A percentile compares a stretch with the other conserved stretches of the same genome.
These are phyloP conservation scores for Acanthamoeba royreba DNA, from an alignment of 208 protist genomes.

Conservation along the genomic window DNA sequence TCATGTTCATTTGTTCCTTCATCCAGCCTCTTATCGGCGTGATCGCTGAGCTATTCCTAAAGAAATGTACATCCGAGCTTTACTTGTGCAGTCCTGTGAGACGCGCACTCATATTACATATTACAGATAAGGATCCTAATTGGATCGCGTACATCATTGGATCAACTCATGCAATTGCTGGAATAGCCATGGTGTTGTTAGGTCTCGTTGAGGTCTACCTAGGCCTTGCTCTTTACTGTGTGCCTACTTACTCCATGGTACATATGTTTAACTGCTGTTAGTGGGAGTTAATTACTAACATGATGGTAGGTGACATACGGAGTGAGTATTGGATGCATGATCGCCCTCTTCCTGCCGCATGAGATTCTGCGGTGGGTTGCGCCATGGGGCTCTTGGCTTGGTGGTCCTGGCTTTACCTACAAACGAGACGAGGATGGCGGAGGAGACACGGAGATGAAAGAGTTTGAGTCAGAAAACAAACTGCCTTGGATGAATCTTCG, in stretches of 20 bases:
- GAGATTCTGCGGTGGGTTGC: neutral
- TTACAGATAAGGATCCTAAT: neutral
- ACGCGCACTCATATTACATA: neutral
- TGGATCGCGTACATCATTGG: neutral
- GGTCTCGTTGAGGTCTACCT: neutral
- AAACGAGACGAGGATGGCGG: neutral
- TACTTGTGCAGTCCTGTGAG: neutral
- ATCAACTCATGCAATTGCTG: neutral
- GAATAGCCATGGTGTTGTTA: neutral
- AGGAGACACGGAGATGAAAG: neutral
- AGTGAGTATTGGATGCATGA: neutral
- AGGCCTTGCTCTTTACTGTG: constrained; percentile 27
- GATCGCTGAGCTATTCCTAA: neutral
- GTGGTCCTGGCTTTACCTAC: constrained; percentile 18
- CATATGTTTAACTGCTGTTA: too few species aligned
- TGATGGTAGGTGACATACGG: neutral
- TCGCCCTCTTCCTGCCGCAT: neutral
- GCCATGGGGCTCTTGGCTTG: neutral
- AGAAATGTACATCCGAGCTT: neutral
- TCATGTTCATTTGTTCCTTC: constrained; percentile 22
- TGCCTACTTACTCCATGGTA: constrained; percentile 21
- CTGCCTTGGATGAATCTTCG: constrained; percentile 14
- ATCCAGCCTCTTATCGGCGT: neutral
- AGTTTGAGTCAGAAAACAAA: constrained; percentile 15
- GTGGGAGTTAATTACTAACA: neutral